These are phyloP conservation scores for Lomentospora prolificans DNA, from an alignment of 2,329 filamentous ascomycete species.

Conservation along the genomic window DNA sequence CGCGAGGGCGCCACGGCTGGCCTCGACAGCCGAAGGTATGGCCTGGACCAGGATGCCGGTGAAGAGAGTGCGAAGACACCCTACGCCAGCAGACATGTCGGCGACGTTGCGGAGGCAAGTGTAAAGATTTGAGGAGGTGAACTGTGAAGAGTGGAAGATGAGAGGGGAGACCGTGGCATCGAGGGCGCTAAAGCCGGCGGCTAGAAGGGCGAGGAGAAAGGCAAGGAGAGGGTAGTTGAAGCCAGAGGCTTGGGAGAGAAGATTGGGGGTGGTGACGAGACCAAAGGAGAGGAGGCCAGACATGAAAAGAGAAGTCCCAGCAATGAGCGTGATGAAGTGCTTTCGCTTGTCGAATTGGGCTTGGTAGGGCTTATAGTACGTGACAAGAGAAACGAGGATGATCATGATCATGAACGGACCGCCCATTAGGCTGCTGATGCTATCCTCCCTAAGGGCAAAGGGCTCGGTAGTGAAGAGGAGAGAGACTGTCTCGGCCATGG, in stretches of 20 bases:
- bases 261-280: slow-evolving; percentile 15
- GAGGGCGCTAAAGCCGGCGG: slow-evolving; percentile 29
- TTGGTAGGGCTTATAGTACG: slow-evolving; percentile 21
- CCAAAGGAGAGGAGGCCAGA: slow-evolving; percentile 35
- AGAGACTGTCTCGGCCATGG: slow-evolving; percentile 33
- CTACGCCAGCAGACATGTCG: slow-evolving; percentile 37
- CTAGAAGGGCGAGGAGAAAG: slow-evolving; percentile 36
- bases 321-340: slow-evolving; percentile 24
- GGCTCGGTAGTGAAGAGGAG: slow-evolving; percentile 36
- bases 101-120: slow-evolving; percentile 33
- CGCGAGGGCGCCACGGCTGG: slow-evolving; percentile 23
- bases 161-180: slow-evolving; percentile 31
- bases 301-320: slow-evolving; percentile 28
- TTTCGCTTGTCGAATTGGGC: slow-evolving; percentile 22
- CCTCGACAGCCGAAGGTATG: slow-evolving; percentile 16
- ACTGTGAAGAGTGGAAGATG: slow-evolving; percentile 37
- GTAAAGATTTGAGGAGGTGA: slow-evolving; percentile 36
- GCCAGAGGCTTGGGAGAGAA: slow-evolving; percentile 4
- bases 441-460: slow-evolving; percentile 26
- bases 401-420: slow-evolving; percentile 33
- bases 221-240: slow-evolving; percentile 30
- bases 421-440: slow-evolving; percentile 34
- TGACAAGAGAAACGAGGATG: slow-evolving; percentile 21
- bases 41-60: slow-evolving; percentile 31
- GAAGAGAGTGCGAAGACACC: slow-evolving; percentile 28